Percentiles rank a stretch among this genome's conserved stretches.
Evolutionary conservation across 1,139 yeast species (phyloP).

Genomic region (Wickerhamomyces sp.): DNA sequence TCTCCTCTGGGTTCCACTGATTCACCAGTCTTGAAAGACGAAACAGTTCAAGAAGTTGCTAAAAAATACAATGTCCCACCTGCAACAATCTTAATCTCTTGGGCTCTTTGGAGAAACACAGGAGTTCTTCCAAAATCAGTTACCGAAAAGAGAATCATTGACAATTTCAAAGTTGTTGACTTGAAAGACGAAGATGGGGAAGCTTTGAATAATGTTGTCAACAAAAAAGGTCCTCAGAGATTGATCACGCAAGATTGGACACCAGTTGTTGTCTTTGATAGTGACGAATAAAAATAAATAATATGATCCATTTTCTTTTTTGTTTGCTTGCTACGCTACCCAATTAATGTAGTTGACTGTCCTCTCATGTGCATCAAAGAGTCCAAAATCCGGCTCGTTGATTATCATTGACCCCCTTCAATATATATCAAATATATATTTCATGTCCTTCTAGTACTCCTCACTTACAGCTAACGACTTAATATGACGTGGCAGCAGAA

Average conservation of each 20-base stretch:
- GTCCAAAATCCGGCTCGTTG: too few relatives aligned
- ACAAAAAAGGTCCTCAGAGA: constrained; percentile 45
- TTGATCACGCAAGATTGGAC: constrained; percentile 40
- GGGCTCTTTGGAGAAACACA: constrained; percentile 66
- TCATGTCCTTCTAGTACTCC: too few relatives aligned
- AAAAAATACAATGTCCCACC: constrained; percentile 49
- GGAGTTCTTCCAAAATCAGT: constrained; percentile 71
- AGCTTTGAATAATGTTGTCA: constrained; percentile 40
- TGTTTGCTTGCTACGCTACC: too few relatives aligned
- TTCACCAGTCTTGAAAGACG: constrained; percentile 42
- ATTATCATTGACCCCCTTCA: too few relatives aligned
- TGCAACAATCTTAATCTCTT: constrained; percentile 59
- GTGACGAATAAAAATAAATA: constrained; percentile 7
- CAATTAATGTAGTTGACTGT: too few relatives aligned
- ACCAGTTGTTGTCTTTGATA: constrained; percentile 18
- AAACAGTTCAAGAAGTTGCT: constrained; percentile 35
- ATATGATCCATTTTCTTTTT: too few relatives aligned
- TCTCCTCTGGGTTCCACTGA: constrained; percentile 76
- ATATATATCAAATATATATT: too few relatives aligned
- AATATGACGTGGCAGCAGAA: too few relatives aligned
- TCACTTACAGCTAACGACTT: too few relatives aligned
- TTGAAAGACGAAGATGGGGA: constrained; percentile 51
- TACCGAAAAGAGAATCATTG: constrained; percentile 51
- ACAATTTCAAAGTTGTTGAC: constrained; percentile 49
- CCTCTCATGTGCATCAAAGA: too few relatives aligned